phyloP scores from a whole-genome alignment of 192 early-diverging fungal genomes.

The Coemansia javaensis region DNA sequence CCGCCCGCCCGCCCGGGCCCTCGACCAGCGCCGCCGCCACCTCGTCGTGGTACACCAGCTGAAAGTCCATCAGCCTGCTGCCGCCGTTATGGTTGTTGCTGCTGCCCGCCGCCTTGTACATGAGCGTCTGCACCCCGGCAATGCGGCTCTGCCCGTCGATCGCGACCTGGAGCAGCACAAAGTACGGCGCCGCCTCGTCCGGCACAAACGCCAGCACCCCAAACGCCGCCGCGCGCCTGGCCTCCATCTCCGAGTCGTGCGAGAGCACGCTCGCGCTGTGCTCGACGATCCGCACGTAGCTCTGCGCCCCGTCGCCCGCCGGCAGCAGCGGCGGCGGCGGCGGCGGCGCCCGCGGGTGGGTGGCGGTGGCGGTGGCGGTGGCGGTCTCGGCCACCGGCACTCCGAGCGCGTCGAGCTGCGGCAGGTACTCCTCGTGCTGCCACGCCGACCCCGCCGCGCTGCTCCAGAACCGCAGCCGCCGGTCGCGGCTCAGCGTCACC shows the following conservation, averaged over 20 bases:
- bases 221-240: slow-evolving; percentile 14
- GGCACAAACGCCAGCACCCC: slow-evolving; percentile 49
- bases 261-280: slow-evolving; percentile 14
- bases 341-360: slow-evolving; percentile 17
- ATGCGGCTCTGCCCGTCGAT: slow-evolving; percentile 19
- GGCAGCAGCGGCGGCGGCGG: slow-evolving; percentile 7
- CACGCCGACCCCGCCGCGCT: slow-evolving; percentile 18
- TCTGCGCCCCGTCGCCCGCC: slow-evolving; percentile 13
- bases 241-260: slow-evolving; percentile 18
- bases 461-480: slow-evolving; percentile 46
- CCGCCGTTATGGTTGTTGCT: no score
- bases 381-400: no score
- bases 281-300: slow-evolving; percentile 25
- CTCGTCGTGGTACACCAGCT: slow-evolving; percentile 24
- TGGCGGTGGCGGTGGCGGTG: slow-evolving; percentile 17
- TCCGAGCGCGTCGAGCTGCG: slow-evolving; percentile 37
- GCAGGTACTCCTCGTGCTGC: slow-evolving; percentile 34
- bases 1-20: slow-evolving; percentile 13
- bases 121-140: slow-evolving; percentile 19
- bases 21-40: slow-evolving; percentile 14
- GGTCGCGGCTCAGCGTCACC: slow-evolving; percentile 44
- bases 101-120: no score
- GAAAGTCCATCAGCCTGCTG: slow-evolving; percentile 49
- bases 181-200: slow-evolving; percentile 48
- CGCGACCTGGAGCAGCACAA: slow-evolving; percentile 29